phyloP scores from a whole-genome alignment of 2,329 filamentous ascomycete genomes.

The Clonostachys rosea region DNA sequence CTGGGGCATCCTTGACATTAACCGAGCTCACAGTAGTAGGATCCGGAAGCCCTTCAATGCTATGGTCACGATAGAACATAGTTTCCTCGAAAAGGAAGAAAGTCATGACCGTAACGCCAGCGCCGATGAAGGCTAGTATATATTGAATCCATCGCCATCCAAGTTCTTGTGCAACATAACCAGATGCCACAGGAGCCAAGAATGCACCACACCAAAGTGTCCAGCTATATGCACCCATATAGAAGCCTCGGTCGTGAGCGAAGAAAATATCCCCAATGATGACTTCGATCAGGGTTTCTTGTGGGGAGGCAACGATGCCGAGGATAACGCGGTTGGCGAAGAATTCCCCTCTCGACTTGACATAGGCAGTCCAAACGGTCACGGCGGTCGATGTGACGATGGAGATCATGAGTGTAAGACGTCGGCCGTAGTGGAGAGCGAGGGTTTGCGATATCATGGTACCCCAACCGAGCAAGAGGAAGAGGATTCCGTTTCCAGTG shows the following conservation, averaged over 20 bases:
- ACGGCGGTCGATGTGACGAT: conserved; percentile 14
- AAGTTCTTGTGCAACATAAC: too few species aligned
- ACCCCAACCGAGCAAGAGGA: conserved; percentile 24
- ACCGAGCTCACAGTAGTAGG: too few species aligned
- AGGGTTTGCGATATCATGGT: conserved; percentile 23
- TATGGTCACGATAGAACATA: too few species aligned
- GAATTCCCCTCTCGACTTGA: conserved; percentile 12
- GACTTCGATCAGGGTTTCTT: conserved; percentile 19
- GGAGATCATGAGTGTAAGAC: conserved; percentile 19
- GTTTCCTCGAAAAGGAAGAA: too few species aligned
- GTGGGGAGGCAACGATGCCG: conserved; percentile 17
- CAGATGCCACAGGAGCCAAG: too few species aligned
- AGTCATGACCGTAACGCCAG: too few species aligned
- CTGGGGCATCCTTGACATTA: too few species aligned
- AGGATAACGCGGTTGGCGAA: conserved; percentile 18
- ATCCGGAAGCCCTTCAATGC: too few species aligned
- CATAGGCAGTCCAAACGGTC: conserved; percentile 15
- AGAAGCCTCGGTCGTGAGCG: conserved; percentile 1
- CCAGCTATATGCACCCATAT: too few species aligned
- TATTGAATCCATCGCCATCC: too few species aligned
- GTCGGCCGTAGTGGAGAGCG: conserved; percentile 21
- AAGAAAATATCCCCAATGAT: conserved; percentile 17
- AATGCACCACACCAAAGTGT: too few species aligned
- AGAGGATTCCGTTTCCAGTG: conserved; percentile 21
- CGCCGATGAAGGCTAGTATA: too few species aligned